Evolutionary conservation across 306 rosid species (phyloP).

Genomic region (Corylus americana): DNA sequence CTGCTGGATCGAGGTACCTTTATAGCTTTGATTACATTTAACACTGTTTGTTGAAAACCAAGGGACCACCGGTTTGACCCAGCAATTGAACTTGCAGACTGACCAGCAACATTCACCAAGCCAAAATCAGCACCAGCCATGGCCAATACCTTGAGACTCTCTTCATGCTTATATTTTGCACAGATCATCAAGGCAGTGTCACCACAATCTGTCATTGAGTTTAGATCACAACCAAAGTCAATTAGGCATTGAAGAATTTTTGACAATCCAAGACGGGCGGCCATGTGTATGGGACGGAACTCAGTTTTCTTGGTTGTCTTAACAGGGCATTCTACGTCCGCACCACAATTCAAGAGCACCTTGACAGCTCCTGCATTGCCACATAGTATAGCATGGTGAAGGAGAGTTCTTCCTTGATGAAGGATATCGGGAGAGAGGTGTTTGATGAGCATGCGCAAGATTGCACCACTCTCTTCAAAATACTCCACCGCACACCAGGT

Average conservation of each 20-base stretch:
- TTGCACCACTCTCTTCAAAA: conserved; percentile 79
- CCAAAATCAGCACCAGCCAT: conserved; percentile 85
- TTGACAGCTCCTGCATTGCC: conserved; percentile 66
- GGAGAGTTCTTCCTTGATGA: conserved; percentile 73
- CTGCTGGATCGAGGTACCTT: conserved; percentile 65
- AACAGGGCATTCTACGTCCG: conserved; percentile 57
- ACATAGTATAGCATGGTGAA: conserved; percentile 87
- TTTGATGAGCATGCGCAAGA: conserved; percentile 65
- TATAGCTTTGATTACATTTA: conserved; percentile 48
- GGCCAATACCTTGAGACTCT: conserved; percentile 63
- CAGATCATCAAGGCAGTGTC: conserved; percentile 82
- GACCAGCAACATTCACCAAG: conserved; percentile 59
- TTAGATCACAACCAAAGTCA: conserved; percentile 70
- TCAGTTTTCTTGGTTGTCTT: conserved; percentile 54
- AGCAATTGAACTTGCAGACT: conserved; percentile 66
- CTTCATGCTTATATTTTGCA: conserved; percentile 64
- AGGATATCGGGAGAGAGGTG: conserved; percentile 37
- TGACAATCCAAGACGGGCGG: conserved; percentile 71
- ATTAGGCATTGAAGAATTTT: conserved; percentile 59
- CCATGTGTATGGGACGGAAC: conserved; percentile 81
- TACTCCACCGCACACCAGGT: conserved; percentile 96
- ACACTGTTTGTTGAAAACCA: conserved; percentile 61
- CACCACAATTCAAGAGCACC: conserved; percentile 61
- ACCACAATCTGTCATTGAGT: conserved; percentile 64
- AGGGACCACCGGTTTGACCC: conserved; percentile 62